Conservation (phyloP, 139 green algal genomes). For the Penium margaritaceum region DNA sequence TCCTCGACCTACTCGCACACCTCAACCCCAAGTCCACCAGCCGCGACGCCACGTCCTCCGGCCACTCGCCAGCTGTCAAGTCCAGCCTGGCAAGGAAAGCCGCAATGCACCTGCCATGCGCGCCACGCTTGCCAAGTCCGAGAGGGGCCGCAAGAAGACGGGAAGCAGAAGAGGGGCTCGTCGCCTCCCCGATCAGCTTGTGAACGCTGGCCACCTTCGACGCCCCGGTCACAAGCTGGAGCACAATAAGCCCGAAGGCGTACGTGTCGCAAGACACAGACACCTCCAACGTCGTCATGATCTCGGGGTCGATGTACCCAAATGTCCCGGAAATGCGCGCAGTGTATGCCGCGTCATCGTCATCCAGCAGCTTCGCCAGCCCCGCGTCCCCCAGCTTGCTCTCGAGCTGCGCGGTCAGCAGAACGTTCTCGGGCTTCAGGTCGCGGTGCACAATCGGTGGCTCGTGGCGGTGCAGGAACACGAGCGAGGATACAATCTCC, state of each 20-base stretch:
- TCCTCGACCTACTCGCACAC: neutral
- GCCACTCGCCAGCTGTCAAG: neutral
- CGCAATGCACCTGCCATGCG: neutral
- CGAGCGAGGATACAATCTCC: neutral
- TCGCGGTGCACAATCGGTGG: conserved; percentile 8
- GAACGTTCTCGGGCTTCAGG: conserved; percentile 8
- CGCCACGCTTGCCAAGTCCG: neutral
- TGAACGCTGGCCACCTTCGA: neutral
- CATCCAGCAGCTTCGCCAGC: neutral
- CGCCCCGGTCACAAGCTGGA: neutral
- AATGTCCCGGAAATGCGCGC: neutral
- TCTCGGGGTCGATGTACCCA: neutral
- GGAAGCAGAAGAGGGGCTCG: too few species aligned
- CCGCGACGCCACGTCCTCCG: neutral
- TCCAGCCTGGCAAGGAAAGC: conserved; percentile 2
- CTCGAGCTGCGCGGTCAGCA: neutral
- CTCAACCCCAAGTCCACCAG: neutral
- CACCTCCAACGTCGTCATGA: neutral
- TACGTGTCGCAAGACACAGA: neutral
- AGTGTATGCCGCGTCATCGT: neutral
- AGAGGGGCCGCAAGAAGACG: too few species aligned
- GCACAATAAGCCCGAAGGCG: conserved; percentile 3
- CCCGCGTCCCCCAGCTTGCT: conserved; percentile 12
- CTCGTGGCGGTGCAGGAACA: neutral
- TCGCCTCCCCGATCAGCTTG: neutral